phyloP scores from a whole-genome alignment of 176 grass and related monocot species.

The Cenchrus purpureus region DNA sequence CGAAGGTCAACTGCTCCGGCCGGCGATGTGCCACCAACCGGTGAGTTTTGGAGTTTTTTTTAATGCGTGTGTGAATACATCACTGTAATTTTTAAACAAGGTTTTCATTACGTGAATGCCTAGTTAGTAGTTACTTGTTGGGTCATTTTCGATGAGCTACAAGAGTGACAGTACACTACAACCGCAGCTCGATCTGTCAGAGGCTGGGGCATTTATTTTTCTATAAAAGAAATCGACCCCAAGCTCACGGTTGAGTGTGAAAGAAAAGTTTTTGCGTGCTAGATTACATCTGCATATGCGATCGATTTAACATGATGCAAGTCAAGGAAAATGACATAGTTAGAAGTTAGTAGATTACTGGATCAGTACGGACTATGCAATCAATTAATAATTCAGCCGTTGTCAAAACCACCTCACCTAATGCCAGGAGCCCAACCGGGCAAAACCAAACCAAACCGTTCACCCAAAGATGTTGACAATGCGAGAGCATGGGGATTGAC shows the following conservation, averaged over 20 bases:
- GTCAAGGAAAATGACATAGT: not conserved
- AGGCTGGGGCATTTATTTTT: not conserved
- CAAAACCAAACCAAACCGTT: not conserved
- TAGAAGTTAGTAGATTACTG: not conserved
- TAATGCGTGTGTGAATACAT: not conserved
- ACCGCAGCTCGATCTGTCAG: not conserved
- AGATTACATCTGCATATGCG: not conserved
- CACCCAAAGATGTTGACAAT: conserved; percentile 40
- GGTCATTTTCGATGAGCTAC: conserved; percentile 2
- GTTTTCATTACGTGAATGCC: not conserved
- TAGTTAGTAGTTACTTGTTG: not conserved
- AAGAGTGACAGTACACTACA: not conserved
- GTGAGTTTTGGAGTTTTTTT: not conserved
- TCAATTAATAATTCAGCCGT: not conserved
- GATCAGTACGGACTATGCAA: not conserved
- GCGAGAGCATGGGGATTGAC: not conserved
- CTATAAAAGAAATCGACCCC: not conserved
- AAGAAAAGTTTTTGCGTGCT: not conserved
- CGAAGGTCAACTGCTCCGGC: not conserved
- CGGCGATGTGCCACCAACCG: not conserved
- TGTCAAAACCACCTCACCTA: conserved; percentile 44
- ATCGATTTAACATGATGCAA: not conserved
- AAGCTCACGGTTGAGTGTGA: not conserved
- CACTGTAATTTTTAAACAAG: not conserved
- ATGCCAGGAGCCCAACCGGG: not conserved